Evolutionary conservation across 2,329 filamentous ascomycete species (phyloP), one percentile per base, ranked within the genome.

Genomic region (Cladosporium sp.): DNA sequence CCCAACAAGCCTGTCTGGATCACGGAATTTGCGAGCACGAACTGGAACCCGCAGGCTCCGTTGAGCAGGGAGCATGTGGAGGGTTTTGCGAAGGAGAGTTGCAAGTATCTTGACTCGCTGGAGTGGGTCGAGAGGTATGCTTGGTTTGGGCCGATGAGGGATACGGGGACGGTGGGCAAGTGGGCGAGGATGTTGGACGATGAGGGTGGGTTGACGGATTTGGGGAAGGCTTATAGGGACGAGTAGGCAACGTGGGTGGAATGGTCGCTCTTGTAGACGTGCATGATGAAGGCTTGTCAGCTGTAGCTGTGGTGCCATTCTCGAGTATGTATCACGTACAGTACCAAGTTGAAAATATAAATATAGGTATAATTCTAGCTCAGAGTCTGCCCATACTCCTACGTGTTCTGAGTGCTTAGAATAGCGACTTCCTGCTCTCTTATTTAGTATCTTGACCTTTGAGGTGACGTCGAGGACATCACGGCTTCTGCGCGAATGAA

Each of bases 81-180:
- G 61, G 50, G 40, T 19, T 70, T 71, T 60, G 63, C 65, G 35
- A 56, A 37, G 49, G 63, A 67, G 25, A 65, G 58, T 54, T 57
- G 61, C 9, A 66, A 66, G 60, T 70, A 70, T 59, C 58, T 71
- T 4, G 69, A 71, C 49, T 55, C 56, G 19, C 34, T 70, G 57
- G 68, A 70, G 22, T 70, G 69, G 69, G 65, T 71, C 24, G 68
- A 70, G 59, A 49, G 65, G 48, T 71, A 70, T 62, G 64, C 63
- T 24, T 70, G 68, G 66, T 71, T 70, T 61, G 69, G 67, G 3
- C 58, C 67, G 15, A 69, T 69, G 66, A 56, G 68, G 36, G 62
- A 70, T 40, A 60, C 52, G 2, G 69, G 67, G 9, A 68, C 64
- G 19, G 69, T 71, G n/a, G 69, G 69, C 9, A 63, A 56, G 54